phyloP scores from a whole-genome alignment of 176 grass and related monocot genomes.

The Triticum urartu region DNA sequence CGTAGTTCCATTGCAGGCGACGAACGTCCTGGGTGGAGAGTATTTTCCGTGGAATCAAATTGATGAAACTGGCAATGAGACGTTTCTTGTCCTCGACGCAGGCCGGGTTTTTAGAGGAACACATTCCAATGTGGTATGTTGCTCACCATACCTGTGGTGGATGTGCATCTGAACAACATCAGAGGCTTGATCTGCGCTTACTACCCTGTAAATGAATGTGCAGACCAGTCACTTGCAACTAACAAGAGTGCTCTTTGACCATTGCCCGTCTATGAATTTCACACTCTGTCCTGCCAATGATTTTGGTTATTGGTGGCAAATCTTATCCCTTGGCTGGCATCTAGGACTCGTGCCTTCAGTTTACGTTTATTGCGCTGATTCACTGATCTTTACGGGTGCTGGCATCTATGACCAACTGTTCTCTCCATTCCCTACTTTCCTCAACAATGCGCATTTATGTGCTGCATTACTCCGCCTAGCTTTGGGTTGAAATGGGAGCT shows the following conservation, averaged over 20 bases:
- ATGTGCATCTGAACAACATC: not conserved
- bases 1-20: not conserved
- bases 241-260: not conserved
- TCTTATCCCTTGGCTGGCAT: not conserved
- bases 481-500: not conserved
- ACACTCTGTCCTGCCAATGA: not conserved
- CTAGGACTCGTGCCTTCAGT: not conserved
- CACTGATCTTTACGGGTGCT: not conserved
- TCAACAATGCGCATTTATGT: not conserved
- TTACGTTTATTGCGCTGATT: not conserved
- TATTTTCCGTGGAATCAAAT: not conserved
- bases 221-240: not conserved
- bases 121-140: not conserved
- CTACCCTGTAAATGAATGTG: not conserved
- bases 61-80: not conserved
- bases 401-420: not conserved
- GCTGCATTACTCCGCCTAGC: not conserved
- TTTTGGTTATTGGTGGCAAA: not conserved
- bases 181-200: not conserved
- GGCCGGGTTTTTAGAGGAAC: not conserved
- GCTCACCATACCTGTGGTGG: not conserved
- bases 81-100: not conserved
- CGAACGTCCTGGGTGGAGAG: not conserved
- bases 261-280: not conserved
- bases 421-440: not conserved